These are phyloP conservation scores for Saussurea involucrata DNA, from an alignment of 129 eudicot species.

Conservation along the genomic window DNA sequence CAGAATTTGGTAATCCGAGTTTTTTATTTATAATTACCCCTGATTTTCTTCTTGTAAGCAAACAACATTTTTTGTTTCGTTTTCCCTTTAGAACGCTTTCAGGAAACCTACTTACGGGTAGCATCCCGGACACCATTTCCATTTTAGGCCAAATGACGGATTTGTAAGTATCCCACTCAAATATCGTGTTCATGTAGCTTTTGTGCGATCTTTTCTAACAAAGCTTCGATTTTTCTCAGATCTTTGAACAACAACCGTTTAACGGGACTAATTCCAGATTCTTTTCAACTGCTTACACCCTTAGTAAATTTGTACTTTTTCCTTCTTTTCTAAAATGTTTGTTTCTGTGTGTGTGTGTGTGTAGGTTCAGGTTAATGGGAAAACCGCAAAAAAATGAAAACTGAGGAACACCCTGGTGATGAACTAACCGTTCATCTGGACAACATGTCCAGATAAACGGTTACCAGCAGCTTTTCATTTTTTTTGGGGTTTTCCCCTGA, in stretches of 20 bases:
- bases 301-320: conserved; percentile 55
- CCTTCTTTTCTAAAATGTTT: conserved; percentile 15
- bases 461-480: background rate
- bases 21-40: background rate
- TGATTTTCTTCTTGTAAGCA: background rate
- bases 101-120: conserved; percentile 68
- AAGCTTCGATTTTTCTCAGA: conserved; percentile 36
- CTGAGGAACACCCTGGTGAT: background rate
- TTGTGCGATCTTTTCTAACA: background rate
- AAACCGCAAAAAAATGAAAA: background rate
- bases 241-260: conserved; percentile 62
- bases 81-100: conserved; percentile 50
- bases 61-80: background rate
- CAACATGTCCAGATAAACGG: background rate
- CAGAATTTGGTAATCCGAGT: background rate
- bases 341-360: background rate
- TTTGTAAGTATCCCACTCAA: conserved; percentile 51
- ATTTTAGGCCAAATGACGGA: conserved; percentile 73
- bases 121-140: conserved; percentile 66
- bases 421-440: background rate
- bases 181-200: conserved; percentile 9
- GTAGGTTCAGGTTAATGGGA: background rate
- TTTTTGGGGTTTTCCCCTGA: background rate
- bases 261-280: conserved; percentile 79
- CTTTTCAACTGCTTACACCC: conserved; percentile 54